Percentiles rank a stretch among this genome's conserved stretches.
Conservation (phyloP, 2,329 filamentous ascomycete genomes). For the Zelopaecilomyces penicillatus region DNA sequence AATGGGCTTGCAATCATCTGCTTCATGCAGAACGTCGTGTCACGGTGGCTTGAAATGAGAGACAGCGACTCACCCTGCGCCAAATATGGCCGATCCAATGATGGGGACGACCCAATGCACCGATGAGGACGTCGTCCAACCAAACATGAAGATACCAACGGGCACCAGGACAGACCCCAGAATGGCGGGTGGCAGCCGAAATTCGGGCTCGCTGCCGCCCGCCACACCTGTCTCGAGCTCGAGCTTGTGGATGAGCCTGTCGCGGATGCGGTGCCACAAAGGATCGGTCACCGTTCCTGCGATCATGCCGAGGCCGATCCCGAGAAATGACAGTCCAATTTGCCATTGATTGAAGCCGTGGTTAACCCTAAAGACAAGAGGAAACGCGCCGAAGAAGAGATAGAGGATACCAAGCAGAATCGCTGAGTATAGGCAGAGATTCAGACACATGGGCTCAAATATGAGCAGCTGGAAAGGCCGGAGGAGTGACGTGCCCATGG, state of each 20-base stretch:
- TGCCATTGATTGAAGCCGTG: conserved; percentile 75
- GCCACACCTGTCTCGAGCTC: conserved; percentile 40
- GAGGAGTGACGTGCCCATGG: conserved; percentile 50
- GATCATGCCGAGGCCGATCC: conserved; percentile 61
- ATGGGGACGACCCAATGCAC: conserved; percentile 73
- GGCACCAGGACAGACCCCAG: conserved; percentile 70
- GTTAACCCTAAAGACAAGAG: conserved; percentile 64
- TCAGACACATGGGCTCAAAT: conserved; percentile 78
- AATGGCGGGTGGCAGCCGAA: conserved; percentile 68
- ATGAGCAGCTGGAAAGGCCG: conserved; percentile 73
- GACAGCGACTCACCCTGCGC: conserved; percentile 49
- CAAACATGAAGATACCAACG: conserved; percentile 79
- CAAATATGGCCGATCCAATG: conserved; percentile 64
- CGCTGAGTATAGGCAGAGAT: conserved; percentile 73
- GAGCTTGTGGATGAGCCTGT: conserved; percentile 46
- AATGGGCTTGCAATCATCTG: too few species aligned
- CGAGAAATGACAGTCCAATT: conserved; percentile 69
- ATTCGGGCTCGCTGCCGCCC: conserved; percentile 72
- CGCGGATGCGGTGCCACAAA: conserved; percentile 56
- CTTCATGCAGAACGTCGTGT: conserved; percentile 7
- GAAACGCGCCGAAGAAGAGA: conserved; percentile 84
- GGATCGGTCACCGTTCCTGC: conserved; percentile 54
- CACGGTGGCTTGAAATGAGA: conserved; percentile 6
- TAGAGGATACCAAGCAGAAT: conserved; percentile 83
- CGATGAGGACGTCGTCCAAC: conserved; percentile 67